A percentile compares a stretch with the other conserved stretches of the same genome.
These are phyloP conservation scores for Arbutus unedo DNA, from an alignment of 148 eudicot genomes.

Conservation along the genomic window DNA sequence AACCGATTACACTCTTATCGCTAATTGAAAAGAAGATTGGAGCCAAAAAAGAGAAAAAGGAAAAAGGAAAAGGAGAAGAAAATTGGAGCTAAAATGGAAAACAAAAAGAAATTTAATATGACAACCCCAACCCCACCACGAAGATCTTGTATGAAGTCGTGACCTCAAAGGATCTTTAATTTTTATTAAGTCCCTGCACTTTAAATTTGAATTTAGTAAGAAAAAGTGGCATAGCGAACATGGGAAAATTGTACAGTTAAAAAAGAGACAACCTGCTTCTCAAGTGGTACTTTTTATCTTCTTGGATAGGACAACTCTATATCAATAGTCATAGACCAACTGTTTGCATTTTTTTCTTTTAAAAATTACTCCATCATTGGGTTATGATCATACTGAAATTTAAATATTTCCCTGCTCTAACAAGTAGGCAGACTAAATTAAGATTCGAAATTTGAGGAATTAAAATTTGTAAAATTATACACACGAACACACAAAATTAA, in stretches of 20 bases:
- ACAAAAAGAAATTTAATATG: neutral
- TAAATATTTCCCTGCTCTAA: too few species aligned
- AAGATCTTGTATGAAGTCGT: neutral
- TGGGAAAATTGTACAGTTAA: neutral
- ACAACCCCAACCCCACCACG: neutral
- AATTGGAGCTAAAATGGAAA: neutral
- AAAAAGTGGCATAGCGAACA: neutral
- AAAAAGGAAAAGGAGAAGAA: neutral
- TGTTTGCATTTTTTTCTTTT: too few species aligned
- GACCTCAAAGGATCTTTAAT: neutral
- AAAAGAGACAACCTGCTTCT: neutral
- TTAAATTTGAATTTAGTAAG: neutral
- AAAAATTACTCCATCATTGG: too few species aligned
- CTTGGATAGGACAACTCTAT: neutral
- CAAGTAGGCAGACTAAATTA: too few species aligned
- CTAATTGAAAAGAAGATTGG: too few species aligned
- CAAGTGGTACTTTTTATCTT: neutral
- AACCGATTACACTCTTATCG: too few species aligned
- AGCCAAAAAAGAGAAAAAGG: neutral
- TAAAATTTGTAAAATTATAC: too few species aligned
- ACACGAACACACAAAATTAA: too few species aligned
- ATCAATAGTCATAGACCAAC: too few species aligned
- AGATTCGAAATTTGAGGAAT: too few species aligned
- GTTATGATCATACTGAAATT: too few species aligned
- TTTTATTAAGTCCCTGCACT: neutral